A percentile compares a stretch with the other conserved stretches of the same genome.
phyloP scores from a whole-genome alignment of 352 stramenopile species.

The Phytophthora cactorum region DNA sequence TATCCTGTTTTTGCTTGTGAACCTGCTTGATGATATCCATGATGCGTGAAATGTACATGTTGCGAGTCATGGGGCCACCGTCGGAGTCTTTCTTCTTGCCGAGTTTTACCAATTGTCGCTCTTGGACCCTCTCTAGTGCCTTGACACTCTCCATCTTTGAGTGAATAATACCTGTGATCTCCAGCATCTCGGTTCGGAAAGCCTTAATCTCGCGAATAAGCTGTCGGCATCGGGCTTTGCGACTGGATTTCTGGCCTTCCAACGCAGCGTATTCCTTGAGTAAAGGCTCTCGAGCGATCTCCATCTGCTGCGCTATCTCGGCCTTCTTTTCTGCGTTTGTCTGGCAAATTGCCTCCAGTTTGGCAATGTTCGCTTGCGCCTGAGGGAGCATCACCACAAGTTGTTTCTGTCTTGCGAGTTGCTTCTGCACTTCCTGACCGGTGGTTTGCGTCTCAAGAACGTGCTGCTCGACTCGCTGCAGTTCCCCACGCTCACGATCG shows the following conservation, averaged over 20 bases:
- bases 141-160: constrained; percentile 69
- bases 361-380: constrained; percentile 68
- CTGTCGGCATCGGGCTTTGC: constrained; percentile 59
- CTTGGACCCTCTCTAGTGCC: constrained; percentile 64
- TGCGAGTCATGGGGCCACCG: constrained; percentile 50
- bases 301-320: constrained; percentile 61
- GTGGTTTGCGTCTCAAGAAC: constrained; percentile 43
- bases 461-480: constrained; percentile 37
- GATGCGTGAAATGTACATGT: constrained; percentile 88
- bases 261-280: constrained; percentile 54
- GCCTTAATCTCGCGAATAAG: constrained; percentile 75
- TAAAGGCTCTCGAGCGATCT: constrained; percentile 50
- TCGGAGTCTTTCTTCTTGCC: constrained; percentile 24
- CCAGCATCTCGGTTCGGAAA: constrained; percentile 68
- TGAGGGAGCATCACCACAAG: constrained; percentile 70
- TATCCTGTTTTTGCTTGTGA: constrained; percentile 90
- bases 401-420: constrained; percentile 58
- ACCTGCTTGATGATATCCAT: constrained; percentile 93
- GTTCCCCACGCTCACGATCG: constrained; percentile 34
- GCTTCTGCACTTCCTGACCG: constrained; percentile 48
- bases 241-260: constrained; percentile 48
- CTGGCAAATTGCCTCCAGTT: constrained; percentile 68
- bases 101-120: constrained; percentile 34
- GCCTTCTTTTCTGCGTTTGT: constrained; percentile 58
- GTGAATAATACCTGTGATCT: constrained; percentile 67